These are phyloP conservation scores for Nothomitra cinnamomea DNA, from an alignment of 2,329 filamentous ascomycete species.

Conservation along the genomic window DNA sequence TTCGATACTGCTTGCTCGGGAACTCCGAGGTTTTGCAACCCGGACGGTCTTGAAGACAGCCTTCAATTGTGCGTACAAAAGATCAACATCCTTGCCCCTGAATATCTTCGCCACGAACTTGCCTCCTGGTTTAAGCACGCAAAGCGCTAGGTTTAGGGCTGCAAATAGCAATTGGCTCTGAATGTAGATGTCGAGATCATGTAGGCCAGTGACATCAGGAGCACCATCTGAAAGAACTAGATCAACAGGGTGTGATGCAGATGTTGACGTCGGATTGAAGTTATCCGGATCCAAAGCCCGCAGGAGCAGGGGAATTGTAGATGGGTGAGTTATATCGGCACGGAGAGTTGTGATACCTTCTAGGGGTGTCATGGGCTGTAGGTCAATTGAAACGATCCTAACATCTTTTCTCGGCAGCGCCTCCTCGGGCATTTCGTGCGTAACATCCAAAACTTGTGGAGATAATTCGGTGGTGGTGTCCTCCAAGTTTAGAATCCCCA, in stretches of 20 bases:
- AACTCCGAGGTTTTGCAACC: constrained; percentile 86
- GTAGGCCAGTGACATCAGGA: constrained; percentile 87
- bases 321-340: constrained; percentile 93
- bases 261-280: constrained; percentile 26
- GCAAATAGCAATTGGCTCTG: constrained; percentile 91
- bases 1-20: constrained; percentile 89
- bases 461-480: background rate
- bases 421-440: constrained; percentile 17
- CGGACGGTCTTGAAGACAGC: constrained; percentile 76
- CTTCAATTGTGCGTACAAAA: constrained; percentile 85
- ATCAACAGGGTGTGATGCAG: constrained; percentile 63
- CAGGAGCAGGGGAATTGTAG: constrained; percentile 78
- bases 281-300: constrained; percentile 64
- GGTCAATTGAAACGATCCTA: constrained; percentile 87
- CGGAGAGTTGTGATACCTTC: constrained; percentile 83
- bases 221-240: constrained; percentile 91
- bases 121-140: constrained; percentile 79
- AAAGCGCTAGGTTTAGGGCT: constrained; percentile 81
- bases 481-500: background rate
- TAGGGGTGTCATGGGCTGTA: constrained; percentile 89
- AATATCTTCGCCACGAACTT: constrained; percentile 99
- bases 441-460: constrained; percentile 1
- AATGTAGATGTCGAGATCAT: constrained; percentile 96
- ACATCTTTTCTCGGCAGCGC: constrained; percentile 45
- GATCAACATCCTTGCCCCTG: constrained; percentile 81